A percentile compares a stretch with the other conserved stretches of the same genome.
Conservation (phyloP, 1,139 yeast species). For the Williopsis jadinii region DNA sequence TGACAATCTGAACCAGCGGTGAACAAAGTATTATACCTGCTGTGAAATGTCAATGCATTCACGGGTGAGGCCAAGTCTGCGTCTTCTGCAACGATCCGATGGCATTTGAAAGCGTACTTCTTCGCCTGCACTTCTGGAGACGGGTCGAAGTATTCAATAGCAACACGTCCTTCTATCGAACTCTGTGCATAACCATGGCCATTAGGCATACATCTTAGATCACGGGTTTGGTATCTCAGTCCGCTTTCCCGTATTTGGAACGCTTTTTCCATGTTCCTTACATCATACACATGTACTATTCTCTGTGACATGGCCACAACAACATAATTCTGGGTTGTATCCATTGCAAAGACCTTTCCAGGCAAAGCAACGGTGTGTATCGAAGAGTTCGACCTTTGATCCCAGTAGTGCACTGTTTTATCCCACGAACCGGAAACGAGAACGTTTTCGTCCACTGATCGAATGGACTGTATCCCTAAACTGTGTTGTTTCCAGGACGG, state of each 20-base stretch:
- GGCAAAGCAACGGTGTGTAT: conserved; percentile 25
- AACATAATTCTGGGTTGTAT: conserved; percentile 38
- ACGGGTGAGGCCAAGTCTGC: conserved; percentile 72
- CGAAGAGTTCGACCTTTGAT: conserved; percentile 23
- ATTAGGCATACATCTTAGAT: conserved; percentile 50
- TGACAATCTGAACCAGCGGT: conserved; percentile 80
- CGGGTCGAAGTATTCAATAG: conserved; percentile 65
- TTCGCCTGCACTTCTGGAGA: conserved; percentile 38
- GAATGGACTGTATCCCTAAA: conserved; percentile 16
- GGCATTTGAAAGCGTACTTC: conserved; percentile 82
- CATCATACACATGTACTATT: conserved; percentile 52
- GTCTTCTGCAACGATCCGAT: conserved; percentile 38
- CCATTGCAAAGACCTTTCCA: conserved; percentile 62
- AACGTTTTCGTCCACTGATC: conserved; percentile 6
- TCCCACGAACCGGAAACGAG: conserved; percentile 50
- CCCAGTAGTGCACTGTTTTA: conserved; percentile 36
- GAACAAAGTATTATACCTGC: conserved; percentile 41
- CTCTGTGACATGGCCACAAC: conserved; percentile 54
- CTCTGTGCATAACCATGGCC: conserved; percentile 67
- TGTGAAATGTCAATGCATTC: conserved; percentile 55
- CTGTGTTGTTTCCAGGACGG: conserved; percentile 6
- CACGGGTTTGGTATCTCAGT: conserved; percentile 62
- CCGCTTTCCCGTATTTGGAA: conserved; percentile 59
- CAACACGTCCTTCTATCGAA: conserved; percentile 85
- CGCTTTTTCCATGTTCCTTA: conserved; percentile 38